phyloP scores from a whole-genome alignment of 2,329 filamentous ascomycete genomes.

The Ceratocystis colombiana region DNA sequence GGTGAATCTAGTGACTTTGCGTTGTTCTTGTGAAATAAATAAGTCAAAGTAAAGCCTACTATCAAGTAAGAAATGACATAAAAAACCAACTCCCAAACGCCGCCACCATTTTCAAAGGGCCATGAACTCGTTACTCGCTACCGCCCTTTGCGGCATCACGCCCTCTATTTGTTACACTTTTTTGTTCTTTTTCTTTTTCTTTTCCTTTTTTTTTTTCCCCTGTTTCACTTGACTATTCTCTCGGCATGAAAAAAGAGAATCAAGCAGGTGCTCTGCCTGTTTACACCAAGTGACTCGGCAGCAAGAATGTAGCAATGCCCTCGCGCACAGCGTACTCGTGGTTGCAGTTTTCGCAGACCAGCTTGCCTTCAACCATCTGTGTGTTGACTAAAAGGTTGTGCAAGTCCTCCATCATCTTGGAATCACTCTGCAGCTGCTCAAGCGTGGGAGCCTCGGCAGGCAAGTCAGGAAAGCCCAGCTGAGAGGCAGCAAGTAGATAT shows the following conservation, averaged over 20 bases:
- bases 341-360: slow-evolving; percentile 82
- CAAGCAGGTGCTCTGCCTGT: not conserved
- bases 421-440: slow-evolving; percentile 53
- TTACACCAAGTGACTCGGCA: slow-evolving; percentile 81
- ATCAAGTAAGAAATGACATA: not conserved
- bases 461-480: slow-evolving; percentile 72
- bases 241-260: not conserved
- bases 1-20: not conserved
- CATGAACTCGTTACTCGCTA: not conserved
- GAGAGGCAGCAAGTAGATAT: not conserved
- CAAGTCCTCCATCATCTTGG: slow-evolving; percentile 63
- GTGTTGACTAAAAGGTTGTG: slow-evolving; percentile 82
- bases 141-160: not conserved
- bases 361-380: slow-evolving; percentile 74
- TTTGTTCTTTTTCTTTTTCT: not conserved
- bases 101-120: not conserved
- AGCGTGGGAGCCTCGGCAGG: slow-evolving; percentile 53
- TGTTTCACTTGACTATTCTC: no score
- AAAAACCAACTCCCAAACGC: slow-evolving; percentile 14
- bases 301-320: slow-evolving; percentile 89
- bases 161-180: no score
- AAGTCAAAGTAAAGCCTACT: not conserved
- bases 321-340: slow-evolving; percentile 93
- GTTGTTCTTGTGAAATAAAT: not conserved
- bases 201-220: not conserved